Evolutionary conservation across 345 rosid species (phyloP).

Genomic region (Rhodamnia argentea): DNA sequence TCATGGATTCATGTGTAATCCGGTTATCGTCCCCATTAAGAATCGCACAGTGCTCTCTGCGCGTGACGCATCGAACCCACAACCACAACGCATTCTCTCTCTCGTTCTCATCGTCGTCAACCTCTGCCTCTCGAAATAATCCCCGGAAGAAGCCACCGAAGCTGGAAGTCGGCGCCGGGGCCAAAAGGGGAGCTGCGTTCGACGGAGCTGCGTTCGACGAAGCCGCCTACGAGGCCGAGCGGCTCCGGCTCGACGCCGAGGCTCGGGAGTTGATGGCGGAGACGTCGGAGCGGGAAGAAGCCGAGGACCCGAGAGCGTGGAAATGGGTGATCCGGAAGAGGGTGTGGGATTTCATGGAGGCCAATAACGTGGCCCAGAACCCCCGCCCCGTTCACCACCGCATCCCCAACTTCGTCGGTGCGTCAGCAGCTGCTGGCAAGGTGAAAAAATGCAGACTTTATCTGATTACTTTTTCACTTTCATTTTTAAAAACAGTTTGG

Average conservation of each 20-base stretch:
- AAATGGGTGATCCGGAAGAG: slow-evolving; percentile 76
- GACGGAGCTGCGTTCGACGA: slow-evolving; percentile 51
- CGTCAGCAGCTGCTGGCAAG: slow-evolving; percentile 55
- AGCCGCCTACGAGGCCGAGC: slow-evolving; percentile 52
- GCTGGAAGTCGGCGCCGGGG: slow-evolving; percentile 6
- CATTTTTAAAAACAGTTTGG: background rate
- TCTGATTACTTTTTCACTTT: background rate
- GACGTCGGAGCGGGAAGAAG: slow-evolving; percentile 27
- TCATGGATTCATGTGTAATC: slow-evolving; percentile 22
- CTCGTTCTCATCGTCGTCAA: background rate
- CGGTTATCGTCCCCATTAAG: slow-evolving; percentile 27
- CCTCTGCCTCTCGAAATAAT: background rate
- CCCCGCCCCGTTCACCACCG: slow-evolving; percentile 92
- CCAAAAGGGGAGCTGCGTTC: slow-evolving; percentile 11
- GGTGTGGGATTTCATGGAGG: slow-evolving; percentile 88
- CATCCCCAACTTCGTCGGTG: slow-evolving; percentile 88
- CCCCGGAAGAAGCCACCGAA: slow-evolving; percentile 5
- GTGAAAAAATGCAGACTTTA: slow-evolving; percentile 11
- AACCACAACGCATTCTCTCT: background rate
- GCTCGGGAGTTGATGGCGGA: slow-evolving; percentile 69
- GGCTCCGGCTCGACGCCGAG: slow-evolving; percentile 52
- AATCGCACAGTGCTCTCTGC: background rate
- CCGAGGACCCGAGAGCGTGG: slow-evolving; percentile 71
- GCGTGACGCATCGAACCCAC: background rate
- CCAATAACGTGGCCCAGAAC: slow-evolving; percentile 51